Base-by-base conservation (phyloP, 192 early-diverging fungal genomes). In the Fimicolochytrium jonesii region DNA sequence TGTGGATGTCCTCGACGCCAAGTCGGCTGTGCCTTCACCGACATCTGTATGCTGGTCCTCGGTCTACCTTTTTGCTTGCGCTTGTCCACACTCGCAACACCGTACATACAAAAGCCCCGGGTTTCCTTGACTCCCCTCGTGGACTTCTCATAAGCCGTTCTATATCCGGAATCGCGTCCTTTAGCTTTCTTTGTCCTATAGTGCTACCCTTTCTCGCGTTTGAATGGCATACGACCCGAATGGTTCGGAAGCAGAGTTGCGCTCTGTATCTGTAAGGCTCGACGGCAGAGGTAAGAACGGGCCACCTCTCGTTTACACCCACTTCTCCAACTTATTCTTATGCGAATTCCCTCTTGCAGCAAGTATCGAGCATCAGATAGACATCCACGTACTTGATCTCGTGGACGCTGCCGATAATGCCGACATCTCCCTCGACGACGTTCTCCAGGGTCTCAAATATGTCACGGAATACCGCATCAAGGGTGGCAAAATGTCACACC, bases 381-480 rank as follows among this genome's bases (percentile, higher is more conserved):
- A 83, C 56, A 80, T 83, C 56, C 80, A 83, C 35, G 87, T 96
- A 6, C 73, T 85, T n/a, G 94, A 96, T 62, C 75, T 96, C 34
- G 86, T 92, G 37, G 91, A 92, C 61, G 78, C 73, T 6, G 46
- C 85, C 6, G 76, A 86, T 35, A 68, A 84, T 66, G 67, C 67
- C 51, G 85, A 88, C 54, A 83, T 90, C 26, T 83, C 89, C 2
- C 74, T 91, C 0, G 68, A 73, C 43, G 92, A 95, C 69, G 87
- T 95, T 37, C 82, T 97, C 22, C 84, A 85, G 28, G 86, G 95
- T 13, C 77, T 97, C 50, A 90, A 89, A 48, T 97, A 96, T 73
- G 92, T 95, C 25, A 91, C 94, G 81, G 90, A 95, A 64, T 94
- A 89, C 70, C 87, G 91, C 23, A 84, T 97, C 56, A 88, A 88